Evolutionary conservation across 1,284 basidiomycete genomes (phyloP).

Genomic region (Hortiboletus rubellus): DNA sequence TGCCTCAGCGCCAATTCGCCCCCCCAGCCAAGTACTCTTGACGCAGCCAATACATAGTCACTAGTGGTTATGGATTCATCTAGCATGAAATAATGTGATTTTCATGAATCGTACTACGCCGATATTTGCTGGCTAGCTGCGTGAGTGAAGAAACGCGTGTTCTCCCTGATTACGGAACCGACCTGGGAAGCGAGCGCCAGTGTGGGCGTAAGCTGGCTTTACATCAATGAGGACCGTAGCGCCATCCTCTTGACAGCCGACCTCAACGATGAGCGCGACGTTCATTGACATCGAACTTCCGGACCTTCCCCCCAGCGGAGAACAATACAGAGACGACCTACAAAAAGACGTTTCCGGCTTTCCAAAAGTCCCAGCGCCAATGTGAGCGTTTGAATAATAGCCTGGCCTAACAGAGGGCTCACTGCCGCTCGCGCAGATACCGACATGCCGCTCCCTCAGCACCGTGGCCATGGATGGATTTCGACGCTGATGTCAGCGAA

Average conservation of each 20-base stretch:
- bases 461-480: slow-evolving; percentile 42
- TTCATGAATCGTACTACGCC: neutral
- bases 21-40: no score
- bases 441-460: slow-evolving; percentile 39
- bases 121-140: neutral
- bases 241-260: neutral
- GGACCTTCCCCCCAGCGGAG: neutral
- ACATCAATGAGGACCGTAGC: neutral
- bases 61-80: no score
- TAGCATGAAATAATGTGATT: no score
- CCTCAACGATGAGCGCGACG: slow-evolving; percentile 16
- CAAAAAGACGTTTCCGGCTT: slow-evolving; percentile 21
- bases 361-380: slow-evolving; percentile 28
- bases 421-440: slow-evolving; percentile 22
- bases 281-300: slow-evolving; percentile 16
- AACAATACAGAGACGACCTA: slow-evolving; percentile 9
- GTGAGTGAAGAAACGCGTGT: neutral
- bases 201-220: neutral
- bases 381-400: slow-evolving; percentile 19
- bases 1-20: no score
- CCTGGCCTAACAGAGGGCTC: neutral
- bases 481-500: slow-evolving; percentile 28
- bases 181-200: slow-evolving; percentile 7
- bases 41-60: no score
- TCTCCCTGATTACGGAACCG: slow-evolving; percentile 14